These are phyloP conservation scores for Crotalaria pallida DNA, from an alignment of 306 rosid species.

Conservation along the genomic window DNA sequence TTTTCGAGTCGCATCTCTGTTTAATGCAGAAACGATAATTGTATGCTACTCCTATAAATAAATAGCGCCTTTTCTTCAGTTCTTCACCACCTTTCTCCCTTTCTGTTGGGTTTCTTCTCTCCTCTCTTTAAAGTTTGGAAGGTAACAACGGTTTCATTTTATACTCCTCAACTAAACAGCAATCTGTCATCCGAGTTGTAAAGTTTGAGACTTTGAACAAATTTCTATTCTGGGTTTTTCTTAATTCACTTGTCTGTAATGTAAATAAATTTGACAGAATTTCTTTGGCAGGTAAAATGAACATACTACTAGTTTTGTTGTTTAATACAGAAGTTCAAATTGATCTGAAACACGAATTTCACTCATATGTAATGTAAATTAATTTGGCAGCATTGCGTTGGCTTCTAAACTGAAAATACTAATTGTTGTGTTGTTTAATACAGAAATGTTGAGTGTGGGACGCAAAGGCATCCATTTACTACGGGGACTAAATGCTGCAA, in stretches of 20 bases:
- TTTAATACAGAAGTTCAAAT: too few species aligned
- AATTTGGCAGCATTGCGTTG: neutral
- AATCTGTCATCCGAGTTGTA: neutral
- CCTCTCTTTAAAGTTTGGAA: neutral
- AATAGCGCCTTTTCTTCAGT: too few species aligned
- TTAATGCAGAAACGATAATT: neutral
- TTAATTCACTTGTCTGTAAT: too few species aligned
- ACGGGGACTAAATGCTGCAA: constrained; percentile 50
- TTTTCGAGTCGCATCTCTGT: neutral
- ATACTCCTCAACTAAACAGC: neutral
- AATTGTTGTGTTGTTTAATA: constrained; percentile 1
- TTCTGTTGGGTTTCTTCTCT: neutral
- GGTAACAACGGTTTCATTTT: neutral
- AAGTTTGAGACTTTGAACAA: neutral
- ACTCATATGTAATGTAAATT: neutral
- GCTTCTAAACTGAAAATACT: neutral
- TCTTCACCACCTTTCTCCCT: neutral
- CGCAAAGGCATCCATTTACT: constrained; percentile 60
- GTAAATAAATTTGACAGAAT: too few species aligned
- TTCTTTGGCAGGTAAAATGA: too few species aligned
- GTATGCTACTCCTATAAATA: too few species aligned
- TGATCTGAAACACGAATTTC: neutral
- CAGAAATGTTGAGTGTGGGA: constrained; percentile 52
- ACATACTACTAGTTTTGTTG: too few species aligned
- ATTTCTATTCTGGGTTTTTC: neutral